Base-by-base conservation (phyloP, 2,329 filamentous ascomycete genomes). In the Chaetomium sp. region DNA sequence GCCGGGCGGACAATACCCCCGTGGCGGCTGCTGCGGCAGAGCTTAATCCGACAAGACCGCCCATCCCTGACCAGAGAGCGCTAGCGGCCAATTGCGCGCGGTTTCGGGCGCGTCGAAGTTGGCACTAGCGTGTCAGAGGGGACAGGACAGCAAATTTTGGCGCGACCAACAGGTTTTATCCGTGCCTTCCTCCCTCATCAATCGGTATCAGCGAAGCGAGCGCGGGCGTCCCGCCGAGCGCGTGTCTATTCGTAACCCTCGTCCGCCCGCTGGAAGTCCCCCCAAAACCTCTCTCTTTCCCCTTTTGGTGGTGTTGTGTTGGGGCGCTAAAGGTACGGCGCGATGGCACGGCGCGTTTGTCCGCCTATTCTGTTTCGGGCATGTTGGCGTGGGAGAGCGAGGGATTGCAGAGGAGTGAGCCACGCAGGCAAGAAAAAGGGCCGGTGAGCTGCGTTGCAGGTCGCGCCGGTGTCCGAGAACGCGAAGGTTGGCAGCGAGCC, bases 1-100 rank as follows among this genome's bases (percentile, higher is more conserved):
- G 4, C 36, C 7, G 36, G 14, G 11, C 8, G 41, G n/a, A 32
- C 6, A 4, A 37, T 38, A 33, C 14, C 37, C 34, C 33, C 45
- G 9, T 8, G 33, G 54, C 54, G 54, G 54, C 38, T 52, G 54
- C 37, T 56, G 54, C 54, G 54, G 49, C 38, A 55, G 19, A 33
- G 33, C 34, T 45, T 44, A 55, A 56, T 52, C 43, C 27, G 43
- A 49, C 40, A 50, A 53, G 36, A 8, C 19, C 2, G 36, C 41
- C 40, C 38, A 56, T 56, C 46, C 50, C 36, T 49, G 54, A 50
- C 50, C 42, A 41, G 32, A 8, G n/a, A 10, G 14, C 11, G 10
- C 6, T 32, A 6, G 8, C 38, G 33, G 27, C 55, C 55, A 57
- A 57, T 57, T n/a, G 48, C 37, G 51, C n/a, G 36, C 41, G 33